phyloP scores from a whole-genome alignment of 306 rosid genomes.

The Dryas octopetala region DNA sequence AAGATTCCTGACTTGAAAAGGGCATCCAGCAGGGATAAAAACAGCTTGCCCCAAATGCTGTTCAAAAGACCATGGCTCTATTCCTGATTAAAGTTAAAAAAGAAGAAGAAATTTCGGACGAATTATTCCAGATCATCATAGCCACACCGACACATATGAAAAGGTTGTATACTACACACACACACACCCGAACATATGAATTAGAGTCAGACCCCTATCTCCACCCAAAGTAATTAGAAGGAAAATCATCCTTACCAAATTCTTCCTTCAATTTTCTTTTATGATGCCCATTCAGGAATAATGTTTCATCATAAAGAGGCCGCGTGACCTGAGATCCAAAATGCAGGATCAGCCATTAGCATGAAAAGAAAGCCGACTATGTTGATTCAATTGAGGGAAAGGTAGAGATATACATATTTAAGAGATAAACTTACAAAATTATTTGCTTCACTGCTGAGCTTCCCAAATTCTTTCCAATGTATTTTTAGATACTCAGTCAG shows the following conservation, averaged over 20 bases:
- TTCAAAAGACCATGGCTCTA: conserved; percentile 97
- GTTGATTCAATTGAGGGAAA: neutral
- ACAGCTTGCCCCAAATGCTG: conserved; percentile 85
- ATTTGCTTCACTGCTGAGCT: conserved; percentile 38
- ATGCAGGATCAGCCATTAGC: conserved; percentile 26
- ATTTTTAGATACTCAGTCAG: conserved; percentile 68
- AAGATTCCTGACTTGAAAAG: conserved; percentile 86
- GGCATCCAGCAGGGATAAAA: conserved; percentile 97
- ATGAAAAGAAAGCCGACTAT: conserved; percentile 28
- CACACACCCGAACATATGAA: neutral
- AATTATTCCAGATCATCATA: neutral
- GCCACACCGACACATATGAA: neutral
- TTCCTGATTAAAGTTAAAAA: conserved; percentile 44
- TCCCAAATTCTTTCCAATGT: conserved; percentile 58
- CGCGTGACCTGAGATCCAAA: conserved; percentile 54
- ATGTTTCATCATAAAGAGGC: conserved; percentile 71
- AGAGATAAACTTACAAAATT: conserved; percentile 49
- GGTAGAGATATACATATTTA: neutral
- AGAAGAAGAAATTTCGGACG: conserved; percentile 22
- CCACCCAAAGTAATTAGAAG: conserved; percentile 18
- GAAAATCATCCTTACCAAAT: conserved; percentile 57
- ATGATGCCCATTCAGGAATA: conserved; percentile 70
- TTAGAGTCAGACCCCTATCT: conserved; percentile 24
- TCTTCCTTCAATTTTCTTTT: conserved; percentile 83
- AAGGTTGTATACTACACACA: neutral